These are phyloP conservation scores for Didymella segeticola DNA, from an alignment of 2,329 filamentous ascomycete species.

Conservation along the genomic window DNA sequence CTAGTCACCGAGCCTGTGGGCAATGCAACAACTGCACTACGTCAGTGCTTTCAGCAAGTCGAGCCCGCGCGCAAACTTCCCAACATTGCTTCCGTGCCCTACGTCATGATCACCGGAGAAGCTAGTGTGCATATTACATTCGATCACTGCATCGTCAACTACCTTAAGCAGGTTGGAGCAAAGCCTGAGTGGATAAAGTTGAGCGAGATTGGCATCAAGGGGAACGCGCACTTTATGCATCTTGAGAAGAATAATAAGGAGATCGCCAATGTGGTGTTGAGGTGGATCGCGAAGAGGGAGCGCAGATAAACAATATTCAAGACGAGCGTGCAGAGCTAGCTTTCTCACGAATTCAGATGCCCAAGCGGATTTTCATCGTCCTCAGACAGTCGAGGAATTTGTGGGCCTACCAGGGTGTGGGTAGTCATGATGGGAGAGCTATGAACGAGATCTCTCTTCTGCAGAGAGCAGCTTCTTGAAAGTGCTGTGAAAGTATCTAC, in stretches of 20 bases:
- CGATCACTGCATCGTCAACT: conserved; percentile 35
- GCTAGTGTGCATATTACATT: conserved; percentile 35
- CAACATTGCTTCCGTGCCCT: conserved; percentile 36
- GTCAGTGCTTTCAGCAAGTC: background rate
- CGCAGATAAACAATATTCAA: too few species aligned
- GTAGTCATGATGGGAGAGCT: too few species aligned
- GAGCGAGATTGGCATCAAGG: conserved; percentile 51
- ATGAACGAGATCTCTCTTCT: too few species aligned
- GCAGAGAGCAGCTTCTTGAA: too few species aligned
- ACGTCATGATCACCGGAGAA: conserved; percentile 34
- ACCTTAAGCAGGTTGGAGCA: conserved; percentile 51
- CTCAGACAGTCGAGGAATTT: too few species aligned
- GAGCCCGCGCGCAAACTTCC: background rate
- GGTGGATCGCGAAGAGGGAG: conserved; percentile 46
- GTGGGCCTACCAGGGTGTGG: too few species aligned
- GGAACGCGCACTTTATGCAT: conserved; percentile 64
- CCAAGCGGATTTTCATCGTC: too few species aligned
- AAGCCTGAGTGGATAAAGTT: conserved; percentile 54
- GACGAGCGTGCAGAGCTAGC: too few species aligned
- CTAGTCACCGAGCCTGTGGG: background rate
- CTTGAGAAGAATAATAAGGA: conserved; percentile 59
- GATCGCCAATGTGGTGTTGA: conserved; percentile 49
- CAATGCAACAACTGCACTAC: background rate
- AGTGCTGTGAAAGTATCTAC: too few species aligned
- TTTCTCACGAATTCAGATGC: too few species aligned